Percentiles rank a stretch among this genome's conserved stretches.
These are phyloP conservation scores for Discostella stelligeroides DNA, from an alignment of 108 stramenopile species.

Conservation along the genomic window DNA sequence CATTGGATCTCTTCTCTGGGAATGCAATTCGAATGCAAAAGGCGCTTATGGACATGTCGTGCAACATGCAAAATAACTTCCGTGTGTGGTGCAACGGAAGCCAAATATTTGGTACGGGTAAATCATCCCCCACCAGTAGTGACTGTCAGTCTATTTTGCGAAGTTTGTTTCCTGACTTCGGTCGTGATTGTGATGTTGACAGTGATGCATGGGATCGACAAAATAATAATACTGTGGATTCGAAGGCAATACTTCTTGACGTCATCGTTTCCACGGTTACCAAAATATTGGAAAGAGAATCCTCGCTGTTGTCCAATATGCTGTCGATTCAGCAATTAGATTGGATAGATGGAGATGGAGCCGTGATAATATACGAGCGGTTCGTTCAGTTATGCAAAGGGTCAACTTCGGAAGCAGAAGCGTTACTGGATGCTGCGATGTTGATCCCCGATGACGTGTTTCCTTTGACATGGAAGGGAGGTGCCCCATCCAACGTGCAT, in stretches of 20 bases:
- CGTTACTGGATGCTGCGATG: constrained; percentile 27
- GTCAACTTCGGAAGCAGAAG: constrained; percentile 50
- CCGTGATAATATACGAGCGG: constrained; percentile 57
- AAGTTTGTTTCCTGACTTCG: constrained; percentile 7
- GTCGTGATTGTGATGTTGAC: background rate
- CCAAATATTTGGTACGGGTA: constrained; percentile 40
- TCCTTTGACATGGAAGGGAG: background rate
- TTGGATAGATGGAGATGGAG: constrained; percentile 74
- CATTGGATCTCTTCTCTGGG: constrained; percentile 64
- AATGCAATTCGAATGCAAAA: constrained; percentile 30
- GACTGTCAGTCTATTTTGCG: constrained; percentile 19
- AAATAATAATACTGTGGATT: constrained; percentile 4
- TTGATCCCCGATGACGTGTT: constrained; percentile 2
- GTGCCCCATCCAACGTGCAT: background rate
- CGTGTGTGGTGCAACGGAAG: constrained; percentile 48
- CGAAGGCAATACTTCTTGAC: constrained; percentile 24
- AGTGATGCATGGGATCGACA: background rate
- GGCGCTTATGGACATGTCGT: constrained; percentile 47
- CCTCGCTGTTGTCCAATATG: constrained; percentile 40
- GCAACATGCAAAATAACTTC: constrained; percentile 72
- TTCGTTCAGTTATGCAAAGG: constrained; percentile 57
- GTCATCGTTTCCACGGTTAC: constrained; percentile 12
- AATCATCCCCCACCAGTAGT: constrained; percentile 16
- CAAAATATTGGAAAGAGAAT: constrained; percentile 43
- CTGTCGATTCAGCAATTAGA: constrained; percentile 63